These are phyloP conservation scores for Trametopsis cervina DNA, from an alignment of 768 basidiomycete genomes.

Conservation along the genomic window DNA sequence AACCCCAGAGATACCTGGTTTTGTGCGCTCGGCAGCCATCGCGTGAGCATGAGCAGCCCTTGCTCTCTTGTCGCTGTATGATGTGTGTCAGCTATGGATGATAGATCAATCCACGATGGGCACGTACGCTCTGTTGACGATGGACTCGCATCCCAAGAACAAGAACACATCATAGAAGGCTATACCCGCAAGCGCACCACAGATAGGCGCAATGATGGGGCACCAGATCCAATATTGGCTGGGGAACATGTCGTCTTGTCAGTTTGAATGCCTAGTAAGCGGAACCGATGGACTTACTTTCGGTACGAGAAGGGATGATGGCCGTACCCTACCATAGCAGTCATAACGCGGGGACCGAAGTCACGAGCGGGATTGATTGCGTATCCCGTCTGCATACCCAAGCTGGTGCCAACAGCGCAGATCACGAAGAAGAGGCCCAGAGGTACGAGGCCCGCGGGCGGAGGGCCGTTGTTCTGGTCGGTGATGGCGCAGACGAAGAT, in stretches of 20 bases:
- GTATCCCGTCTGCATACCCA: slow-evolving; percentile 64
- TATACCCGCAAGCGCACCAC: slow-evolving; percentile 47
- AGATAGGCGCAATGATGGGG: slow-evolving; percentile 50
- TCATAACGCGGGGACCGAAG: slow-evolving; percentile 60
- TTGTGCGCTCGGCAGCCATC: slow-evolving; percentile 8
- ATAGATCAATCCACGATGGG: slow-evolving; percentile 16
- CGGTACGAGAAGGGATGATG: slow-evolving; percentile 38
- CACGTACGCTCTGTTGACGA: slow-evolving; percentile 48
- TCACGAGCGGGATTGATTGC: slow-evolving; percentile 70
- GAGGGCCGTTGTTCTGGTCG: slow-evolving; percentile 46
- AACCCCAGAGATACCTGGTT: slow-evolving; percentile 8
- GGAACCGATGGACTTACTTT: slow-evolving; percentile 24
- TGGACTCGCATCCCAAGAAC: slow-evolving; percentile 47
- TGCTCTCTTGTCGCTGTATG: slow-evolving; percentile 5
- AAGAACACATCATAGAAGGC: slow-evolving; percentile 53
- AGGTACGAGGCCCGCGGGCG: slow-evolving; percentile 45
- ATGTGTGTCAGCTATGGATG: background rate
- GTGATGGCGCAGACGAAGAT: slow-evolving; percentile 45
- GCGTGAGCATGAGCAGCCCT: slow-evolving; percentile 8
- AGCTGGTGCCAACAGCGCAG: slow-evolving; percentile 46
- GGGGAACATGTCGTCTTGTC: slow-evolving; percentile 17
- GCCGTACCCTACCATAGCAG: slow-evolving; percentile 68
- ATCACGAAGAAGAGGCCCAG: slow-evolving; percentile 48
- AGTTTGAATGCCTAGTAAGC: slow-evolving; percentile 11
- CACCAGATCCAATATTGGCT: slow-evolving; percentile 75